Evolutionary conservation across 495 filamentous ascomycete species (phyloP).

Genomic region (Penicilliopsis zonata): DNA sequence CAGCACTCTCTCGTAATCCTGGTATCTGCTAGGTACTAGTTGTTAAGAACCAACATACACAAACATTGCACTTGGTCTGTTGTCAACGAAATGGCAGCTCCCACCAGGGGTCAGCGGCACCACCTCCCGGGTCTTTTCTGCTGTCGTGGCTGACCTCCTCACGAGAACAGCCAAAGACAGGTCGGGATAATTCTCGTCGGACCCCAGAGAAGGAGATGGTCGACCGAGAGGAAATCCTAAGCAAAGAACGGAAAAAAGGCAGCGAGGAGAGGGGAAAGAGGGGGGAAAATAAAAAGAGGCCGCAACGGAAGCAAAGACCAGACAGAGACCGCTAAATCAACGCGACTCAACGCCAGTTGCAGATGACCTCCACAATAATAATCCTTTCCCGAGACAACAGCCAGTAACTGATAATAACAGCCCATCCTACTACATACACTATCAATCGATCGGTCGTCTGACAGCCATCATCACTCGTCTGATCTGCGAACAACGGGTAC

Average conservation of each 20-base stretch:
- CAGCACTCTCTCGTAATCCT: not conserved
- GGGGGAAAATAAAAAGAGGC: slow-evolving; percentile 1
- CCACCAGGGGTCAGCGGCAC: not conserved
- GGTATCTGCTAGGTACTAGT: not conserved
- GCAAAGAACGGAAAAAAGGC: not conserved
- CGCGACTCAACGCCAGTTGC: too few species aligned
- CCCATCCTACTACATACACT: too few species aligned
- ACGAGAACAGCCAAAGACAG: not conserved
- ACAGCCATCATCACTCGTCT: too few species aligned
- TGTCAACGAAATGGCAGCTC: not conserved
- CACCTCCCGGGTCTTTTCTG: not conserved
- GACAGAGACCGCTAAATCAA: too few species aligned
- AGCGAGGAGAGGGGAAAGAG: not conserved
- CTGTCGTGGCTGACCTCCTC: not conserved
- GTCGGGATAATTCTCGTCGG: not conserved
- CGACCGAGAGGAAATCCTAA: not conserved
- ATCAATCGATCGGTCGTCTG: too few species aligned
- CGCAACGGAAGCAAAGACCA: too few species aligned
- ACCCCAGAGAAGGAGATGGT: not conserved
- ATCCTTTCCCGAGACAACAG: too few species aligned
- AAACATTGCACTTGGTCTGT: not conserved
- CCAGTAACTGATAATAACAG: too few species aligned
- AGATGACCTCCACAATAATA: too few species aligned
- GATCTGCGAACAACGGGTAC: too few species aligned
- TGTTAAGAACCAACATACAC: not conserved